Base-by-base conservation (phyloP, 2,329 filamentous ascomycete genomes). In the Cladophialophora chaetospira region DNA sequence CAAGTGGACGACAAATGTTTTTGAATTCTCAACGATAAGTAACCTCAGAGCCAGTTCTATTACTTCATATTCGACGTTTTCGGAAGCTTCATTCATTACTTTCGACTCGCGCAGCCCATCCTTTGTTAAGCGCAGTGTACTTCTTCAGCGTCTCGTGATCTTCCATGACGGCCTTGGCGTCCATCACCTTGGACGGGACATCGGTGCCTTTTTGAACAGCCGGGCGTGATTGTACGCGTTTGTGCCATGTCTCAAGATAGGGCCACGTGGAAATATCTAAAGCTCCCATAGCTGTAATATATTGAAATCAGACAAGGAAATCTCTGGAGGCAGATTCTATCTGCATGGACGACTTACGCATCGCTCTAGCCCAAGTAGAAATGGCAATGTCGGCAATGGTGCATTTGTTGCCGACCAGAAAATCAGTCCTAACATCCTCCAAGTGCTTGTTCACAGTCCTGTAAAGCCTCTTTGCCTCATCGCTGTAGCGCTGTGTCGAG, bases 391-490 rank as follows among this genome's bases (percentile, higher is more conserved):
- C 91, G 2, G 89, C 89, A 42, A 76, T 73, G 23, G 72, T 71
- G 40, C 71, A 64, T 38, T 74, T 74, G 50, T 76, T 72, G 2
- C 74, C 75, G 4, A 81, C 77, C 11, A 84, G 63, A 63, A 78
- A 84, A 11, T 75, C 73, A 9, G 72, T 74, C 46, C 76, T 74
- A 42, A 73, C 77, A 13, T 72, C 69, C 8, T 72, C 4, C 5
- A 96, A 82, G 53, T 91, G 85, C 43, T 81, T 83, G 68, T 96
- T 86, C 55, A 96, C 76, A 13, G 90, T 86, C 46, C 84, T 79
- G 75, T 93, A 96, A 1, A 96, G 79, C 3, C 91, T 85, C 11
- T 86, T 81, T 0, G 88, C 90, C 75, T 96, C 91, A 69, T 89
- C 93, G 68, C 79, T 77, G 75, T 96, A 96, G 46, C 91, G 83